Evolutionary conservation across 163 green algal species (phyloP).

Genomic region (Volvox carteri): DNA sequence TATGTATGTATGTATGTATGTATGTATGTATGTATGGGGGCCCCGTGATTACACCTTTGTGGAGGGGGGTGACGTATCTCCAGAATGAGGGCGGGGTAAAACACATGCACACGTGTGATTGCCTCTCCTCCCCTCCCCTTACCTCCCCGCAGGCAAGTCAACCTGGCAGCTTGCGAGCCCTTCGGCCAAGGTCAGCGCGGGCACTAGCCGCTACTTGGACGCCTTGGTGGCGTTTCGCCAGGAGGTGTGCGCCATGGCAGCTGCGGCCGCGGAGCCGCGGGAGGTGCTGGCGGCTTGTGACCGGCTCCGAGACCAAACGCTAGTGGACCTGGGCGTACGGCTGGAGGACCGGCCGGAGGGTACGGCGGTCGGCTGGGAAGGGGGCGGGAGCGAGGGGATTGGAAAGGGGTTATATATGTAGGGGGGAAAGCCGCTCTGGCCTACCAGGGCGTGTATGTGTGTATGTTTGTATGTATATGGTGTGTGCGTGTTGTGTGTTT

Average conservation of each 20-base stretch:
- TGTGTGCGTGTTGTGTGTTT: too few species aligned
- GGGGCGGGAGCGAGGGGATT: slow-evolving; percentile 14
- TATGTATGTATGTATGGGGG: too few species aligned
- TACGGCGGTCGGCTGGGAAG: slow-evolving; percentile 50
- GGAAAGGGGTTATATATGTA: too few species aligned
- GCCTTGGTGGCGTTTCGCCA: slow-evolving; percentile 59
- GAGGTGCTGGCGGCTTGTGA: slow-evolving; percentile 79
- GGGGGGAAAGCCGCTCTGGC: too few species aligned
- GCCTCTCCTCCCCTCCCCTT: background rate
- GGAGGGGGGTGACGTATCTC: too few species aligned
- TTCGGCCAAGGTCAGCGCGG: background rate
- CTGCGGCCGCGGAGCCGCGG: background rate
- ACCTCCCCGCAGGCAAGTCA: background rate
- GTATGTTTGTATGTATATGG: too few species aligned
- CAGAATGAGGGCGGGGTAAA: too few species aligned
- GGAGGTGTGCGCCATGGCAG: slow-evolving; percentile 33
- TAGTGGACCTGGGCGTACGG: slow-evolving; percentile 92
- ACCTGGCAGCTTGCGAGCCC: slow-evolving; percentile 1
- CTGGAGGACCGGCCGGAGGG: slow-evolving; percentile 93
- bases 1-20: too few species aligned
- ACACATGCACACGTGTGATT: too few species aligned
- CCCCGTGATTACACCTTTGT: too few species aligned
- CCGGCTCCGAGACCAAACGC: slow-evolving; percentile 83
- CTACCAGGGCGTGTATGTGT: too few species aligned
- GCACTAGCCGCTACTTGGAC: slow-evolving; percentile 61